phyloP scores from a whole-genome alignment of 1,139 yeast species.

The Debaryomyces sp. region DNA sequence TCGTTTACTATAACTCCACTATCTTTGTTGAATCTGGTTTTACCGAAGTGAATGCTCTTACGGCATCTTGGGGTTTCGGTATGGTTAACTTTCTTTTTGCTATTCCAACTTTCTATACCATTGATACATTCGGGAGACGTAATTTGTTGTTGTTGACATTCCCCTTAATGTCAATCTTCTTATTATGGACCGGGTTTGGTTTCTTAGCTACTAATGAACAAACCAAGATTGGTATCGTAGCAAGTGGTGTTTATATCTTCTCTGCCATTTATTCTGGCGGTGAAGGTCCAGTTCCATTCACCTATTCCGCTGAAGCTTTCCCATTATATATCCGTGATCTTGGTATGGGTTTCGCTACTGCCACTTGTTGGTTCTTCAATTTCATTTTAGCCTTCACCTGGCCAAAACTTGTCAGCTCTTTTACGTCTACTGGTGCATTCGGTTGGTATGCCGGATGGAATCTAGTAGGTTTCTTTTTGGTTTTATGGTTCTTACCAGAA shows the following conservation, averaged over 20 bases:
- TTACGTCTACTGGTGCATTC: constrained; percentile 81
- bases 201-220: constrained; percentile 58
- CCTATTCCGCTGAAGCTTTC: constrained; percentile 87
- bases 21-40: constrained; percentile 73
- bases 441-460: constrained; percentile 94
- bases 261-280: constrained; percentile 79
- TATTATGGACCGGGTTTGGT: constrained; percentile 75
- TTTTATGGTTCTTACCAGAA: constrained; percentile 66
- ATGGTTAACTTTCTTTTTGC: constrained; percentile 81
- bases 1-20: constrained; percentile 78
- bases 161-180: constrained; percentile 71
- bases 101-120: constrained; percentile 79
- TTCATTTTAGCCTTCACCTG: constrained; percentile 80
- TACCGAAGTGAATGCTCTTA: constrained; percentile 59
- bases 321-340: constrained; percentile 83
- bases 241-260: constrained; percentile 74
- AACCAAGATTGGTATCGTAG: constrained; percentile 66
- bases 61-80: constrained; percentile 89
- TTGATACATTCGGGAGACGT: constrained; percentile 80
- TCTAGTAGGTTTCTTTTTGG: constrained; percentile 68
- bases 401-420: constrained; percentile 70
- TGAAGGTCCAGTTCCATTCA: constrained; percentile 93
- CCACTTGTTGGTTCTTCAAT: constrained; percentile 85
- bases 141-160: constrained; percentile 68
- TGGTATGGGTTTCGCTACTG: constrained; percentile 85